Base-by-base conservation (phyloP, 345 rosid species). In the Sonneratia alba region DNA sequence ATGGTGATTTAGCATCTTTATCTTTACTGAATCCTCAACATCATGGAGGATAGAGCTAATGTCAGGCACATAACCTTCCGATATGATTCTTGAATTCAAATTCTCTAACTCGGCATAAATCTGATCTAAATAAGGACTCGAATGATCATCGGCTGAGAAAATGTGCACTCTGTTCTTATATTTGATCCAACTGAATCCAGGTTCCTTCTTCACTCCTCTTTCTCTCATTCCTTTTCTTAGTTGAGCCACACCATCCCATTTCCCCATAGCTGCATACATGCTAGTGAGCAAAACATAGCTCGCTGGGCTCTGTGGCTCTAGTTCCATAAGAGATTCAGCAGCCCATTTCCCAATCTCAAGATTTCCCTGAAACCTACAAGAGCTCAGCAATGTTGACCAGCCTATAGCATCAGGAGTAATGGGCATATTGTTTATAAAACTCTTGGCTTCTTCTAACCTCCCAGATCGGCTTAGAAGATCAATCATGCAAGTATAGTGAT, bases 141-240 rank as follows among this genome's bases (percentile, higher is more conserved):
- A 86, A 72, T 76, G 85, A 78, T 94, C 98, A 85, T 87, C 89
- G 11, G 93, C 87, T 22, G 93, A 88, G 77, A 94, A 94, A 75
- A 87, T 78, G 76, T 94, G 83, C 51, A 89, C 82, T 81, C 78
- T 81, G 64, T 82, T 83, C 76, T 82, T 89, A 81, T 89, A 87
- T 71, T 87, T 90, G 78, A 94, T 91, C 98, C 98, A 94, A 72
- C 98, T 94, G 75, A 77, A 93, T 71, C 98, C 98, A 0, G 95
- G 96, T 81, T 89, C 96, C 79, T 94, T 89, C 75, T 79, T 88
- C 72, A 87, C 89, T 36, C 92, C 86, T 71, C 80, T 85, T 57
- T 80, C 91, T 81, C 86, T 83, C 95, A 91, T 94, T 82, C 79
- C 83, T 72, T 66, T 76, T 76, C 88, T 86, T 65, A 91, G 72